Percentiles rank a stretch among this genome's conserved stretches.
These are phyloP conservation scores for Neurospora sp. DNA, from an alignment of 495 filamentous ascomycete species.

Conservation along the genomic window DNA sequence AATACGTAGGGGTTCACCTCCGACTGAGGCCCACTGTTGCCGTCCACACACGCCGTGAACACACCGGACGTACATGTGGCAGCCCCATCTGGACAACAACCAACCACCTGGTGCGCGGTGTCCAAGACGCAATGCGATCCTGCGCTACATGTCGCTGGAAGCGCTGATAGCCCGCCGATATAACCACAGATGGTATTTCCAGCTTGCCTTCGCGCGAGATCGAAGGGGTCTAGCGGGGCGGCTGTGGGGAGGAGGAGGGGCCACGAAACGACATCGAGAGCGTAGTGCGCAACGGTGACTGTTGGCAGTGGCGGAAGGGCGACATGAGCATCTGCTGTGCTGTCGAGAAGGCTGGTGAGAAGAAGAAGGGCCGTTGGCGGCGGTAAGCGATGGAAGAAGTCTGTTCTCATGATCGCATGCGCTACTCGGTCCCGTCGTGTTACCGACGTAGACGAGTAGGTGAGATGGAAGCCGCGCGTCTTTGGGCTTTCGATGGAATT, in stretches of 20 bases:
- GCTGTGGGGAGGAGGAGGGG: constrained; percentile 27
- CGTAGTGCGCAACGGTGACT: constrained; percentile 27
- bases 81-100: constrained; percentile 38
- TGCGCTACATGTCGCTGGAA: constrained; percentile 38
- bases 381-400: constrained; percentile 31
- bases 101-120: constrained; percentile 30
- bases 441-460: background rate
- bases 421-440: background rate
- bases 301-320: constrained; percentile 25
- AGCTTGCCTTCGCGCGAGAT: constrained; percentile 26
- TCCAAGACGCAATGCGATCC: constrained; percentile 42
- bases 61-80: constrained; percentile 35
- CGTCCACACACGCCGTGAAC: constrained; percentile 39
- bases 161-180: constrained; percentile 29
- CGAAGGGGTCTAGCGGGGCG: constrained; percentile 23
- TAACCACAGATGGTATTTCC: constrained; percentile 39
- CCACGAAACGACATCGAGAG: constrained; percentile 34
- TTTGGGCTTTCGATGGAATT: background rate
- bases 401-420: constrained; percentile 16
- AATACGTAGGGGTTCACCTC: constrained; percentile 40
- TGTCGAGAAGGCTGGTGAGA: constrained; percentile 24
- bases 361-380: constrained; percentile 31
- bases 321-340: constrained; percentile 21
- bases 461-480: background rate
- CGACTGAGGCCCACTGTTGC: constrained; percentile 34